phyloP scores from a whole-genome alignment of 768 basidiomycete species.

The Termitomyces sp. region DNA sequence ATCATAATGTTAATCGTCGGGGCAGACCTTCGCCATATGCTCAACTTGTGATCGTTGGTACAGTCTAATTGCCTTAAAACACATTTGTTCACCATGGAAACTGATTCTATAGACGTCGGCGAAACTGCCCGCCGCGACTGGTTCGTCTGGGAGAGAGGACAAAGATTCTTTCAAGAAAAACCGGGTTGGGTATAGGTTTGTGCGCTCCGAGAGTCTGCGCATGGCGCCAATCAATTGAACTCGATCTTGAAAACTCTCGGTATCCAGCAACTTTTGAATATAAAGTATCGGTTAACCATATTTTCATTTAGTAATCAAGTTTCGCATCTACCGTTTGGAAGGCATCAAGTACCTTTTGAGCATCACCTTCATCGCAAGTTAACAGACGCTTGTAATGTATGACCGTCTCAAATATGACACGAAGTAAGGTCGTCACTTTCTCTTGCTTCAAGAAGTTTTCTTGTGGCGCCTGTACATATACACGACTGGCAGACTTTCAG shows the following conservation, averaged over 20 bases:
- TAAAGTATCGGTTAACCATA: not conserved
- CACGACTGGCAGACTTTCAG: not conserved
- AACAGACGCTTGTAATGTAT: not conserved
- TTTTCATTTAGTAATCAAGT: too few species aligned
- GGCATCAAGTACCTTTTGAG: conserved; percentile 1
- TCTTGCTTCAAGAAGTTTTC: not conserved
- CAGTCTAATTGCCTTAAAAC: not conserved
- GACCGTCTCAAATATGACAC: not conserved
- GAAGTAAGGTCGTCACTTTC: not conserved
- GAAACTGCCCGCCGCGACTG: not conserved
- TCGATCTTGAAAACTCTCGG: not conserved
- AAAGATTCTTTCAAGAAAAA: not conserved
- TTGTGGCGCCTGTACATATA: not conserved
- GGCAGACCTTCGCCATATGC: not conserved
- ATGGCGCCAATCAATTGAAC: conserved; percentile 7
- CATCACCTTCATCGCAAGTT: not conserved
- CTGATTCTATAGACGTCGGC: not conserved
- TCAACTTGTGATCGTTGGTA: not conserved
- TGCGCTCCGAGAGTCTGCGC: conserved; percentile 2
- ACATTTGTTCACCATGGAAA: not conserved
- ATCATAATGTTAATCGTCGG: too few species aligned
- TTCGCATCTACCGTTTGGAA: not conserved
- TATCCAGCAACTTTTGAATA: conserved; percentile 2
- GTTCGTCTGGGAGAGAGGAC: not conserved
- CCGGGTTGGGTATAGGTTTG: not conserved